Evolutionary conservation across 257 asterid species (phyloP).

Genomic region (Solanum rostratum): DNA sequence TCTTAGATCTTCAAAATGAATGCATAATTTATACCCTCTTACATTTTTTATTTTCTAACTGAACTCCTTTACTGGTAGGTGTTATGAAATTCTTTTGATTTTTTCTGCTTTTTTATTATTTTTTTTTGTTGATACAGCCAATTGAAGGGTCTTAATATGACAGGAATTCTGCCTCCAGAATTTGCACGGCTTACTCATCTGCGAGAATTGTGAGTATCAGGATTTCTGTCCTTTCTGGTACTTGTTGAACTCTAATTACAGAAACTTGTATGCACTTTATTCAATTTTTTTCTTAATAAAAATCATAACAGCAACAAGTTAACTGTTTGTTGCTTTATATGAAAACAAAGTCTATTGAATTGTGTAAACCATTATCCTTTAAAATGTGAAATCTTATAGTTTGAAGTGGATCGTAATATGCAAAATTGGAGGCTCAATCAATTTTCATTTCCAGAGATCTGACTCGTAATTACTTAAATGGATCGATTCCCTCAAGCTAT

Average conservation of each 20-base stretch:
- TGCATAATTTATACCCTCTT: not conserved
- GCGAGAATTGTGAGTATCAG: slow-evolving; percentile 41
- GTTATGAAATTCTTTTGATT: not conserved
- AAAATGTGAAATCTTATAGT: not conserved
- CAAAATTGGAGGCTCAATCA: not conserved
- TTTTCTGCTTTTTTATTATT: not conserved
- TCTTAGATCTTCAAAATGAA: not conserved
- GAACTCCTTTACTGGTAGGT: slow-evolving; percentile 2
- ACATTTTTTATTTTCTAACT: not conserved
- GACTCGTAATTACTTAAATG: slow-evolving; percentile 58
- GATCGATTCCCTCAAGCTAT: slow-evolving; percentile 53
- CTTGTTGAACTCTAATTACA: not conserved
- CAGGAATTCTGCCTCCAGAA: slow-evolving; percentile 64
- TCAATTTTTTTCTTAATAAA: not conserved
- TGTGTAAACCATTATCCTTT: not conserved
- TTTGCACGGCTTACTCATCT: slow-evolving; percentile 44
- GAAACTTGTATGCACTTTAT: not conserved
- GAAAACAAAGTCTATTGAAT: not conserved
- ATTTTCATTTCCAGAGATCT: slow-evolving; percentile 45
- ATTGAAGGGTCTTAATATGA: slow-evolving; percentile 55
- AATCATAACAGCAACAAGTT: not conserved
- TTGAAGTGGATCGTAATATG: not conserved
- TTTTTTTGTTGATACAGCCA: slow-evolving; percentile 19
- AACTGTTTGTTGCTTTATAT: not conserved
- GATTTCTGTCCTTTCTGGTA: not conserved